Evolutionary conservation across 2,329 filamentous ascomycete genomes (phyloP).

Genomic region (Beauveria medogensis): DNA sequence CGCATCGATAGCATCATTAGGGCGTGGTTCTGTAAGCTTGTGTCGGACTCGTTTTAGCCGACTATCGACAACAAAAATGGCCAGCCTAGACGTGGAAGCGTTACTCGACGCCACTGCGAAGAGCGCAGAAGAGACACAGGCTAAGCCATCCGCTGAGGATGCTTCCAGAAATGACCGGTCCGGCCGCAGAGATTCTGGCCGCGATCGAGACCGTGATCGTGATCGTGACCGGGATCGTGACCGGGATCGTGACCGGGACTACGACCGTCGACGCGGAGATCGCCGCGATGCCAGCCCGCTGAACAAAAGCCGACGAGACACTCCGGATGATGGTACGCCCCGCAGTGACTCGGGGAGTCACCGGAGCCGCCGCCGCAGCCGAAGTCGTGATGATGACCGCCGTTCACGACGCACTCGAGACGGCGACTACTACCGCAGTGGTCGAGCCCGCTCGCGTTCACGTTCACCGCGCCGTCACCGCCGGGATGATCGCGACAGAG

Average conservation of each 20-base stretch:
- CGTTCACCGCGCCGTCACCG: slow-evolving; percentile 59
- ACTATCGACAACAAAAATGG: slow-evolving; percentile 29
- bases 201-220: slow-evolving; percentile 49
- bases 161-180: slow-evolving; percentile 36
- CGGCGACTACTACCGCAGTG: slow-evolving; percentile 59
- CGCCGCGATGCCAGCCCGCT: slow-evolving; percentile 49
- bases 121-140: slow-evolving; percentile 42
- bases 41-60: background rate
- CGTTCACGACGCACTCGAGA: slow-evolving; percentile 66
- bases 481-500: slow-evolving; percentile 43
- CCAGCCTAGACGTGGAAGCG: slow-evolving; percentile 70
- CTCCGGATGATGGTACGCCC: slow-evolving; percentile 55
- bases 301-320: slow-evolving; percentile 36
- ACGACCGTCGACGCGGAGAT: slow-evolving; percentile 40
- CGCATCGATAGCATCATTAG: background rate
- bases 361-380: slow-evolving; percentile 73
- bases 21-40: background rate
- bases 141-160: slow-evolving; percentile 39
- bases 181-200: slow-evolving; percentile 46
- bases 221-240: slow-evolving; percentile 49
- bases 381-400: slow-evolving; percentile 68
- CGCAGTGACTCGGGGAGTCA: slow-evolving; percentile 71
- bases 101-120: slow-evolving; percentile 79
- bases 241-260: slow-evolving; percentile 40
- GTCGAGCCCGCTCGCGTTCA: slow-evolving; percentile 51